Evolutionary conservation across 106 monocot species (phyloP), one percentile per base, ranked within the genome.

Genomic region (Allium cepa): DNA sequence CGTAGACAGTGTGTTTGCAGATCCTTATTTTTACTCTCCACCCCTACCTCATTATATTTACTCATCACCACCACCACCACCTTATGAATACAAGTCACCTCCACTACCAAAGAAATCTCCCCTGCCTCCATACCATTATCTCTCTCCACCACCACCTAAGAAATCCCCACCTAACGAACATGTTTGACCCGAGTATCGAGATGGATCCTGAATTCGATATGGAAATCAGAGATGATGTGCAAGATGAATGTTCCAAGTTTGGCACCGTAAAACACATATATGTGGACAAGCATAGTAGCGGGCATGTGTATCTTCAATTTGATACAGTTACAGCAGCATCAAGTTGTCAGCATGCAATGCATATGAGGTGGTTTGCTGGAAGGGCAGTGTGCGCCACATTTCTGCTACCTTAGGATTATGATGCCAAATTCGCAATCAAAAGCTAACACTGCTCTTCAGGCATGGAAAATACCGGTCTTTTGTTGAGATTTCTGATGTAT

Each of bases 331-430:
- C 70, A 17, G 72, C 82, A 26, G 85, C 85, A 15, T 36, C 50
- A 28, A 79, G 17, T 55, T 78, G 79, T 46, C 81, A 82, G 63
- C 63, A 59, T 0, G 72, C 85, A 49, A 78, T 86, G 78, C 78
- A 82, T 59, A 74, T 70, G 56, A 75, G 85, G 73, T 86, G 85
- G 85, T 86, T 76, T 63, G 85, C 85, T 8, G 66, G 85, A 50
- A 79, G 79, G 70, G 69, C 73, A 26, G 73, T 86, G 61, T 72
- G 79, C 36, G 82, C 76, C 28, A 70, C 69, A 4, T 86, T 18
- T 56, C 79, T 86, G 63, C 45, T 36, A 63, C 63, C 45, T n/a
- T 9, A 63, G 5, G 46, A 47, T 8, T 63, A 63, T 14, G 63
- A 63, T 7, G 36, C 63, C 63, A 63, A 63, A 63, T 63, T 63